Conservation (phyloP, 176 grass and related monocot genomes). For the Avena insularis region DNA sequence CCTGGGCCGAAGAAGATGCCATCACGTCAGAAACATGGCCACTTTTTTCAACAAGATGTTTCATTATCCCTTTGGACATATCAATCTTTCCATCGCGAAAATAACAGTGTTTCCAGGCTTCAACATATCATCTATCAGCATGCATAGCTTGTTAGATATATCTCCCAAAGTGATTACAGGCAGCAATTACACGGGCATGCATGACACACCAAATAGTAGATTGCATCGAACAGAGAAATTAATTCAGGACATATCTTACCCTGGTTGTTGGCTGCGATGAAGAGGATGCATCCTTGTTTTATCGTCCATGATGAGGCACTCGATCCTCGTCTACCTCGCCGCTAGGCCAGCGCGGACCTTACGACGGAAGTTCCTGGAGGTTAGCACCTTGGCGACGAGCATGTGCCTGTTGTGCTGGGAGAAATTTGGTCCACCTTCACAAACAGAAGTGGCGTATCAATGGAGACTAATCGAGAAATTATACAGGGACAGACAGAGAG, state of each 20-base stretch:
- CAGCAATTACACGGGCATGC: too few species aligned
- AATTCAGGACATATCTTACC: too few species aligned
- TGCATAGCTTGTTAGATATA: not conserved
- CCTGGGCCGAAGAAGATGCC: too few species aligned
- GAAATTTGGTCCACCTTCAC: conserved; percentile 70
- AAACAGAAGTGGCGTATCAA: conserved; percentile 22
- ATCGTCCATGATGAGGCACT: conserved; percentile 35
- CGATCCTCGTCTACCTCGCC: conserved; percentile 51
- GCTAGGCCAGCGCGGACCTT: conserved; percentile 47
- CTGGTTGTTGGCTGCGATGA: too few species aligned
- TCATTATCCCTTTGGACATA: conserved; percentile 89
- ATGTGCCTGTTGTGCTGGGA: conserved; percentile 66
- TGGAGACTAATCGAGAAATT: too few species aligned
- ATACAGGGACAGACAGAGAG: too few species aligned
- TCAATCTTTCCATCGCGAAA: conserved; percentile 78
- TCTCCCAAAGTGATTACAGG: too few species aligned
- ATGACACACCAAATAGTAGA: too few species aligned
- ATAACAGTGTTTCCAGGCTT: conserved; percentile 41
- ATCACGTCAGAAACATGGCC: conserved; percentile 38
- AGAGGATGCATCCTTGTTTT: too few species aligned
- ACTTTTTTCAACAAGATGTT: conserved; percentile 73
- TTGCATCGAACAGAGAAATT: too few species aligned
- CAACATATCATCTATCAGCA: conserved; percentile 74
- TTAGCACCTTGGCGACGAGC: conserved; percentile 65
- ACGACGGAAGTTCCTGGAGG: conserved; percentile 56